Evolutionary conservation across 2,329 filamentous ascomycete genomes (phyloP).

Genomic region (Beauveria scarabaeidicola): DNA sequence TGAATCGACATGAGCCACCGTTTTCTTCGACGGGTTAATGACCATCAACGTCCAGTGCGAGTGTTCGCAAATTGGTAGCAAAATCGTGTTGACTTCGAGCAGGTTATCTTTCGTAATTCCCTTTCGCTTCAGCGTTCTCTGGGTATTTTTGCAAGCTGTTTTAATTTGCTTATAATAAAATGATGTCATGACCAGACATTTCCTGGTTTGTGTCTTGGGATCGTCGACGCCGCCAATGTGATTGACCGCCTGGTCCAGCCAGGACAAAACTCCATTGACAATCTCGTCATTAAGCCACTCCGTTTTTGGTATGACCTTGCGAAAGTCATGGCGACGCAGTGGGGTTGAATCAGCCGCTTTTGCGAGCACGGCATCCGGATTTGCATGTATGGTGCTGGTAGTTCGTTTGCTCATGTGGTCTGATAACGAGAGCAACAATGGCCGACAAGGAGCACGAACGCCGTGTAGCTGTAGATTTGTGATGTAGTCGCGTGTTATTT

Average conservation of each 20-base stretch:
- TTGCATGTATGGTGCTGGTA: conserved; percentile 3
- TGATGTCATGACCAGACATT: conserved; percentile 54
- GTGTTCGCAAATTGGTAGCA: conserved; percentile 58
- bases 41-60: conserved; percentile 66
- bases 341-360: conserved; percentile 41
- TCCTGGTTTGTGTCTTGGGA: conserved; percentile 39
- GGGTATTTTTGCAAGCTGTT: conserved; percentile 37
- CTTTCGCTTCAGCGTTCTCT: conserved; percentile 47
- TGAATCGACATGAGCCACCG: conserved; percentile 63
- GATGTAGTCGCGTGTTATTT: conserved; percentile 4
- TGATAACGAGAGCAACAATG: conserved; percentile 2
- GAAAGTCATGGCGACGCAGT: conserved; percentile 50
- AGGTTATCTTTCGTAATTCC: conserved; percentile 54
- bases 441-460: neutral
- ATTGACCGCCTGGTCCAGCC: conserved; percentile 53
- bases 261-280: conserved; percentile 57
- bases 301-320: conserved; percentile 45
- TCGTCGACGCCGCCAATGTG: conserved; percentile 43
- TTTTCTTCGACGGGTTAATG: conserved; percentile 51
- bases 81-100: conserved; percentile 55
- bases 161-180: conserved; percentile 55
- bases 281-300: conserved; percentile 73
- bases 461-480: neutral
- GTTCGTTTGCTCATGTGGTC: neutral
- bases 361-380: conserved; percentile 29